Percentiles rank a stretch among this genome's conserved stretches.
Conservation (phyloP, 2,329 filamentous ascomycete species). For the Coniochaeta sp. region DNA sequence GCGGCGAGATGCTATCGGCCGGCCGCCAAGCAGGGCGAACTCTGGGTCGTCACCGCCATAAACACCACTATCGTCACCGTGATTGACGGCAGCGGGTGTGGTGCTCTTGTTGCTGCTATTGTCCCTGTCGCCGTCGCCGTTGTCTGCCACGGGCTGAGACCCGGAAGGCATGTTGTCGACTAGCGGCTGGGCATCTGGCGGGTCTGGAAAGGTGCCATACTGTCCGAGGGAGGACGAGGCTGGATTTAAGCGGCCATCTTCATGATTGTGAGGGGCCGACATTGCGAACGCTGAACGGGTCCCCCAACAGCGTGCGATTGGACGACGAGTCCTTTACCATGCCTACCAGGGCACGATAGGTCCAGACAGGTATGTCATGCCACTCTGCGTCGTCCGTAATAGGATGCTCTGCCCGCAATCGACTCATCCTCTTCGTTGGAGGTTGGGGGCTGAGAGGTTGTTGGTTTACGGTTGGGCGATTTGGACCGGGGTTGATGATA, state of each 20-base stretch:
- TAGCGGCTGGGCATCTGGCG: not conserved
- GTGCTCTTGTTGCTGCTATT: not conserved
- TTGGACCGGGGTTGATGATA: too few relatives aligned
- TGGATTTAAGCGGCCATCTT: not conserved
- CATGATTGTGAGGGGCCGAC: not conserved
- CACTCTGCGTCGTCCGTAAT: not conserved
- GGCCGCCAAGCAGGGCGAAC: not conserved
- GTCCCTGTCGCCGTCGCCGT: not conserved
- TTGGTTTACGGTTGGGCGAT: too few relatives aligned
- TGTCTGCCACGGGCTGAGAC: not conserved
- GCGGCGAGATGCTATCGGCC: not conserved
- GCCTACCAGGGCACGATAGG: not conserved
- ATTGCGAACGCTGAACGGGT: not conserved
- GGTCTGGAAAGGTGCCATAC: not conserved
- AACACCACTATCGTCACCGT: not conserved
- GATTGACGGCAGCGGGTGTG: not conserved
- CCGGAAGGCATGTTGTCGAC: not conserved
- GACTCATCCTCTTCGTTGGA: too few relatives aligned
- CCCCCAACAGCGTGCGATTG: not conserved
- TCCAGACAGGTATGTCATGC: not conserved
- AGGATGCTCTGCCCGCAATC: not conserved
- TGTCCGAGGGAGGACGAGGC: not conserved
- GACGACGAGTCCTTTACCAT: not conserved
- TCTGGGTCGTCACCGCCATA: not conserved
- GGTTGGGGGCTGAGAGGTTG: too few relatives aligned